Conservation (phyloP, 106 monocot genomes). For the Dioscorea alata region DNA sequence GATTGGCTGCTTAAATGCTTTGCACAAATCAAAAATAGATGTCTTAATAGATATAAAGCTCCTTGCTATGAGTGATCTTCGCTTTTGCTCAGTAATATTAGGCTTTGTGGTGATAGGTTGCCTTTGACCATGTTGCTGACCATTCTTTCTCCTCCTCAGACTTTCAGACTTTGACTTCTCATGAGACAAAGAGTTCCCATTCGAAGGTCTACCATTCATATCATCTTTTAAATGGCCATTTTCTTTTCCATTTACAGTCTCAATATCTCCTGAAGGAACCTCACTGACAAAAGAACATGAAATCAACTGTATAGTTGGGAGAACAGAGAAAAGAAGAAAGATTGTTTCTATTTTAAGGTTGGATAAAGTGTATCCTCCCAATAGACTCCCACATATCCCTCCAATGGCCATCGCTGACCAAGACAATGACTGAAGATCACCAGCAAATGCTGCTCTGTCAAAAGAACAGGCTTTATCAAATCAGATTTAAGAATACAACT, state of each 20-base stretch:
- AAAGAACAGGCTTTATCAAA: conserved; percentile 4
- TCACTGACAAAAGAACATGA: conserved; percentile 58
- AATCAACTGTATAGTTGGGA: conserved; percentile 57
- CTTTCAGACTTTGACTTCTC: conserved; percentile 11
- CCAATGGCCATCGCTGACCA: conserved; percentile 82
- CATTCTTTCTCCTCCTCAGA: conserved; percentile 29
- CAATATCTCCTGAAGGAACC: conserved; percentile 18
- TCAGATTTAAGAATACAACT: conserved; percentile 2
- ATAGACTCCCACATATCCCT: conserved; percentile 74
- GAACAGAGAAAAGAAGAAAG: conserved; percentile 63
- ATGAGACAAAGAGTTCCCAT: not conserved
- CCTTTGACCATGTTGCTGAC: conserved; percentile 16
- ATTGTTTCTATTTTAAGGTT: conserved; percentile 39
- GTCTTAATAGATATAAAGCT: conserved; percentile 41
- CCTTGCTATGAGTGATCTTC: conserved; percentile 4
- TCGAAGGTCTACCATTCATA: not conserved
- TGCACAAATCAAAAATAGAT: conserved; percentile 34
- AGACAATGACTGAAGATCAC: conserved; percentile 77
- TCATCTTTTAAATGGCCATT: conserved; percentile 8
- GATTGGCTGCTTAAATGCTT: conserved; percentile 52
- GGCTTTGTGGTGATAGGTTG: not conserved
- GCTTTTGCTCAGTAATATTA: conserved; percentile 18
- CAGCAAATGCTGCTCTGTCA: conserved; percentile 62
- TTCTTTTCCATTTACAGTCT: not conserved
- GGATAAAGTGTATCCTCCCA: conserved; percentile 64